Percentiles rank a stretch among this genome's conserved stretches.
Evolutionary conservation across 345 rosid species (phyloP).

Genomic region (Trapa incisa): DNA sequence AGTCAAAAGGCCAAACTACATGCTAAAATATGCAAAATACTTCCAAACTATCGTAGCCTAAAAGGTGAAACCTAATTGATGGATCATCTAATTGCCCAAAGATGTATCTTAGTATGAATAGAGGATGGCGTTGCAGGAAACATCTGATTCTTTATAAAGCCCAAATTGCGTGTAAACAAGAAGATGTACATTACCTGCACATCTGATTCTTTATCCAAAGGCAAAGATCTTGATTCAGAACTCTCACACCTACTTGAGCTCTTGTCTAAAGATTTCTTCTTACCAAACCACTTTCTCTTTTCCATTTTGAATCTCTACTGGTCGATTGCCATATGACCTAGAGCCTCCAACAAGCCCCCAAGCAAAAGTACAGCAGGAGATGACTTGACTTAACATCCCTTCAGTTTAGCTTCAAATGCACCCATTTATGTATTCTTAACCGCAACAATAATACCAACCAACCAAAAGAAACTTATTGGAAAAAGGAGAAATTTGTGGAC

Average conservation of each 20-base stretch:
- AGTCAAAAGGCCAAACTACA: background rate
- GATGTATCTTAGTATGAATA: too few relatives aligned
- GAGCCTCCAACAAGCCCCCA: background rate
- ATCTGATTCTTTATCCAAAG: conserved; percentile 59
- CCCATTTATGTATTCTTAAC: conserved; percentile 16
- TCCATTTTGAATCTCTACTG: conserved; percentile 36
- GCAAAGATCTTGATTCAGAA: conserved; percentile 46
- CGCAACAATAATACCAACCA: background rate
- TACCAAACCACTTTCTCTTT: conserved; percentile 63
- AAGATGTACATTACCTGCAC: conserved; percentile 41
- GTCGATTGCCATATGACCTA: conserved; percentile 22
- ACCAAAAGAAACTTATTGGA: background rate
- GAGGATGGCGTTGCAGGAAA: background rate
- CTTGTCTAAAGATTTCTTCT: conserved; percentile 61
- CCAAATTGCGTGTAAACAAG: background rate
- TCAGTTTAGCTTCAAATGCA: conserved; percentile 47
- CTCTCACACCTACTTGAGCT: conserved; percentile 64
- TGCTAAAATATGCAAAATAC: background rate
- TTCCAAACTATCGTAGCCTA: background rate
- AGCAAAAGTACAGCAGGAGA: background rate
- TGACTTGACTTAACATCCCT: conserved; percentile 13
- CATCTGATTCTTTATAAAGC: background rate
- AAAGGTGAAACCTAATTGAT: background rate
- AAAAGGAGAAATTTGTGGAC: background rate
- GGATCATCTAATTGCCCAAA: background rate